phyloP scores from a whole-genome alignment of 2,329 filamentous ascomycete genomes.

The Cytospora schulzeri region DNA sequence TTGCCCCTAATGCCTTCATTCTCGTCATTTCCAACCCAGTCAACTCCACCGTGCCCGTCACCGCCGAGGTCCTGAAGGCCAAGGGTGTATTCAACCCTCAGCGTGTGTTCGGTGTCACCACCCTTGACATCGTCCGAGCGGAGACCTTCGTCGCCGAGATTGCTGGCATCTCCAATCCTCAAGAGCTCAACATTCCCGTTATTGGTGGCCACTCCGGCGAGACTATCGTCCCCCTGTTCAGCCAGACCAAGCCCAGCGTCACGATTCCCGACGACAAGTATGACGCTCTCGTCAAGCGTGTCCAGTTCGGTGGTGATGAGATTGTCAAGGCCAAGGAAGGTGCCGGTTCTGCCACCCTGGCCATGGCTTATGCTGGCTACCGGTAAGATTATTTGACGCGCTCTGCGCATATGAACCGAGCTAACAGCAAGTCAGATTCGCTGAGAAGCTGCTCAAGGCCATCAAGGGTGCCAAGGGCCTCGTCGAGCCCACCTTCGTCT shows the following conservation, averaged over 20 bases:
- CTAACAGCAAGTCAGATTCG: conserved; percentile 64
- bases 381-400: conserved; percentile 56
- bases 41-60: conserved; percentile 98
- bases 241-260: conserved; percentile 79
- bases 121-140: conserved; percentile 95
- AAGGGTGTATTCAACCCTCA: conserved; percentile 92
- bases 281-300: conserved; percentile 86
- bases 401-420: neutral
- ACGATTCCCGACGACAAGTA: conserved; percentile 88
- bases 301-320: conserved; percentile 97
- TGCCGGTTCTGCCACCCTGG: conserved; percentile 79
- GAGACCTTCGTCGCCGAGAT: conserved; percentile 94
- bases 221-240: conserved; percentile 97
- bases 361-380: conserved; percentile 91
- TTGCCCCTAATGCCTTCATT: conserved; percentile 89
- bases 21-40: conserved; percentile 99
- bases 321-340: conserved; percentile 86
- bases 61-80: conserved; percentile 93
- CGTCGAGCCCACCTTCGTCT: conserved; percentile 93
- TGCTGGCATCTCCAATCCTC: conserved; percentile 77
- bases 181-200: conserved; percentile 84
- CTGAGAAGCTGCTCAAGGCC: conserved; percentile 91
- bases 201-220: conserved; percentile 96
- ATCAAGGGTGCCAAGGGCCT: conserved; percentile 87
- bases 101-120: conserved; percentile 97